Conservation (phyloP, 1,139 yeast species). For the Lizanozyma gosingica region DNA sequence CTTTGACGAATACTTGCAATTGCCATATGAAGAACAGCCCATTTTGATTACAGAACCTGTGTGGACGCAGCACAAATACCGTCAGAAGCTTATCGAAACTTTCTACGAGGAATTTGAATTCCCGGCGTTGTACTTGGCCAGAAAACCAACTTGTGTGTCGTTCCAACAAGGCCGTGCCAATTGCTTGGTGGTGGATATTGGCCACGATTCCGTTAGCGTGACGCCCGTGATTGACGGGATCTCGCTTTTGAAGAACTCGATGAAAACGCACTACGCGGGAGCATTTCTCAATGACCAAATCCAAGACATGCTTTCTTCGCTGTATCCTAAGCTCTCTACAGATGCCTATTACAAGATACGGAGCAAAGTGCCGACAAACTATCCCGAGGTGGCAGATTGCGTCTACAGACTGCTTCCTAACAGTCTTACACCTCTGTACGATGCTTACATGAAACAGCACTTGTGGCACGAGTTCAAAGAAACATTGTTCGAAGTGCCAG, state of each 20-base stretch:
- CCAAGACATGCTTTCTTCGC: not conserved
- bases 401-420: slow-evolving; percentile 21
- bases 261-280: slow-evolving; percentile 63
- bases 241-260: slow-evolving; percentile 64
- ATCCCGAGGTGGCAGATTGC: slow-evolving; percentile 24
- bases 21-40: slow-evolving; percentile 64
- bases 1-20: slow-evolving; percentile 28
- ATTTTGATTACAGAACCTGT: slow-evolving; percentile 75
- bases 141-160: slow-evolving; percentile 81
- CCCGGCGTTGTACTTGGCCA: slow-evolving; percentile 82
- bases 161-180: slow-evolving; percentile 93
- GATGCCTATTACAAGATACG: slow-evolving; percentile 23
- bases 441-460: slow-evolving; percentile 23
- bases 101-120: slow-evolving; percentile 66
- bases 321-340: not conserved
- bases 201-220: slow-evolving; percentile 75
- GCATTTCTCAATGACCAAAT: slow-evolving; percentile 43
- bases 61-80: slow-evolving; percentile 68
- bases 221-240: slow-evolving; percentile 95
- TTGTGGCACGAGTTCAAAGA: slow-evolving; percentile 59
- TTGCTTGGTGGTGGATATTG: slow-evolving; percentile 87
- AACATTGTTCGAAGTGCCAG: slow-evolving; percentile 48
- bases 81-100: slow-evolving; percentile 65
- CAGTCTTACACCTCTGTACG: slow-evolving; percentile 30
- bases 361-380: slow-evolving; percentile 23